A percentile compares a stretch with the other conserved stretches of the same genome.
These are phyloP conservation scores for Tylopilus sp. DNA, from an alignment of 1,284 basidiomycete genomes.

Conservation along the genomic window DNA sequence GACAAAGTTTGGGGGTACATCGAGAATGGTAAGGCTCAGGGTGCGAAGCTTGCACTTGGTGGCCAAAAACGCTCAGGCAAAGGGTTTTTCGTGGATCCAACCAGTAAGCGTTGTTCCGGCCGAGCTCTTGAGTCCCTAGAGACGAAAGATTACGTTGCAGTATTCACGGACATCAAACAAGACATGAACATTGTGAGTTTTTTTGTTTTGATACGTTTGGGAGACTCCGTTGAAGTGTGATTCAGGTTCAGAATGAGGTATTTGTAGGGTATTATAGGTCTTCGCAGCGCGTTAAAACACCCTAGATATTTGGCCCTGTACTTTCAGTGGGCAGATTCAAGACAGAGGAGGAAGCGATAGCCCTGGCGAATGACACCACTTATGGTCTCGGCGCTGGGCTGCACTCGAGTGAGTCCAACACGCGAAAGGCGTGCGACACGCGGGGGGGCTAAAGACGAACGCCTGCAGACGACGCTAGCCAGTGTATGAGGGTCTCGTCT, in stretches of 20 bases:
- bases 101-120: conserved; percentile 46
- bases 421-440: background rate
- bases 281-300: conserved; percentile 6
- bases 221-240: conserved; percentile 12
- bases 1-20: conserved; percentile 90
- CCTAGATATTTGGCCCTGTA: conserved; percentile 82
- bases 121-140: conserved; percentile 3
- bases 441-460: background rate
- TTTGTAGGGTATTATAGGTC: conserved; percentile 7
- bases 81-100: conserved; percentile 74
- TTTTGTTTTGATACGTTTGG: background rate
- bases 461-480: conserved; percentile 68
- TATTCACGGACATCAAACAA: conserved; percentile 66
- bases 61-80: conserved; percentile 67
- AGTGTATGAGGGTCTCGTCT: conserved; percentile 80
- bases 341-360: conserved; percentile 74
- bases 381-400: conserved; percentile 88
- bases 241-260: conserved; percentile 70
- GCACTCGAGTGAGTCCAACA: conserved; percentile 65
- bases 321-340: conserved; percentile 72
- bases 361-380: conserved; percentile 75
- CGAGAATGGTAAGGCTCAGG: conserved; percentile 78
- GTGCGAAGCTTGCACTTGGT: conserved; percentile 76
- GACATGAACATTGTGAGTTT: conserved; percentile 72
- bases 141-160: conserved; percentile 35